phyloP scores from a whole-genome alignment of 176 grass and related monocot species.

The Aegilops longissima region DNA sequence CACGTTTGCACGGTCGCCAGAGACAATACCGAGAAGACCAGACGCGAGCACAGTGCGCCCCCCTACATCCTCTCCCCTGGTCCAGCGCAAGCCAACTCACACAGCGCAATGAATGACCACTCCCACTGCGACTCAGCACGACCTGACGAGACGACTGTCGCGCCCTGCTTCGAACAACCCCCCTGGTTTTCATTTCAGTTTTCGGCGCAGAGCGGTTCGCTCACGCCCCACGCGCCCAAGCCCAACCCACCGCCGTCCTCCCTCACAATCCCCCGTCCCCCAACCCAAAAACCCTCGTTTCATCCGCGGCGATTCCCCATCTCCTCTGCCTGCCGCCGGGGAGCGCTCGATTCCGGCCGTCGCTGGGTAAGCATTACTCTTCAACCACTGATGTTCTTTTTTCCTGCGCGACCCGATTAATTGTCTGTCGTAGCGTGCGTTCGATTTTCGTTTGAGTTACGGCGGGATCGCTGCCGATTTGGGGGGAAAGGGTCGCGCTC shows the following conservation, averaged over 20 bases:
- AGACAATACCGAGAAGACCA: no score
- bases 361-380: background rate
- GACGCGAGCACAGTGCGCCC: no score
- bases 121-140: no score
- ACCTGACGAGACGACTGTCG: no score
- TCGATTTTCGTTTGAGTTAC: background rate
- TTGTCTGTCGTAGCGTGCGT: no score
- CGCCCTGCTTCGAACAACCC: no score
- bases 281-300: background rate
- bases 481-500: background rate
- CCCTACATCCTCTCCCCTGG: no score
- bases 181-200: background rate
- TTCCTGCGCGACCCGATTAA: background rate
- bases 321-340: background rate
- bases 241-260: background rate
- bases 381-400: background rate
- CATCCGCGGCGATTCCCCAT: conserved; percentile 5
- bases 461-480: background rate
- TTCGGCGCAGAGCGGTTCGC: background rate
- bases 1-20: no score
- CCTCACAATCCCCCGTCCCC: background rate
- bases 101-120: no score
- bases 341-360: background rate
- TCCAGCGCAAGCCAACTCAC: no score
- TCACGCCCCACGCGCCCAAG: background rate